phyloP scores from a whole-genome alignment of 768 basidiomycete genomes.

The Cystobasidium ongulense region DNA sequence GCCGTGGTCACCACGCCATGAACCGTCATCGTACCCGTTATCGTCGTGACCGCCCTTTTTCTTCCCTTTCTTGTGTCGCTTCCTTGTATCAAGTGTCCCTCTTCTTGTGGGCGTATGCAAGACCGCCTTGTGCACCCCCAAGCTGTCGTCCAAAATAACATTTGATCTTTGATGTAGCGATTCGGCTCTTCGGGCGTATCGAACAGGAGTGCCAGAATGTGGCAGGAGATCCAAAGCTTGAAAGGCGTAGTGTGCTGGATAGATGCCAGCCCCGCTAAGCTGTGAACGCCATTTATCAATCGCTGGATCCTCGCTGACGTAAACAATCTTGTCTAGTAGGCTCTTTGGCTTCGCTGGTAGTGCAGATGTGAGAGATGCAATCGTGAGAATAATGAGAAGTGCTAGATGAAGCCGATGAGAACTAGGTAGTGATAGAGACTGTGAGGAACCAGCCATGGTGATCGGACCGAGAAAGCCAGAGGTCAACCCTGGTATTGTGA shows the following conservation, averaged over 20 bases:
- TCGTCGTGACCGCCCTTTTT: not conserved
- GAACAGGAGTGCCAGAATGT: not conserved
- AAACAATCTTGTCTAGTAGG: not conserved
- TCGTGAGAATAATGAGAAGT: not conserved
- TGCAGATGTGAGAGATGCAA: not conserved
- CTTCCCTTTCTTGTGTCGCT: conserved; percentile 3
- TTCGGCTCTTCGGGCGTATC: not conserved
- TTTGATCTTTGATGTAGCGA: not conserved
- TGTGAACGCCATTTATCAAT: not conserved
- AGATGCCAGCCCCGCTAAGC: not conserved
- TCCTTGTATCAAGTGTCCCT: not conserved
- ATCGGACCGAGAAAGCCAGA: not conserved
- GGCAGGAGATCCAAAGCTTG: not conserved
- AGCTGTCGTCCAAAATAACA: not conserved
- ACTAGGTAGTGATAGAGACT: not conserved
- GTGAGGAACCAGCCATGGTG: not conserved
- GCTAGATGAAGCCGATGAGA: not conserved
- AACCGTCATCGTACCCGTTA: conserved; percentile 23
- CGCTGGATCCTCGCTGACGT: not conserved
- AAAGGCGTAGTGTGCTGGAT: not conserved
- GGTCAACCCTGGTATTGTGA: not conserved
- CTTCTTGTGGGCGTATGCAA: not conserved
- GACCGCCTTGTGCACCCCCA: not conserved
- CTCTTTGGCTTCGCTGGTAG: not conserved
- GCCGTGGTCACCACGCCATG: not conserved